Evolutionary conservation across 139 green algal species (phyloP).

Genomic region (Volvox reticuliferus): DNA sequence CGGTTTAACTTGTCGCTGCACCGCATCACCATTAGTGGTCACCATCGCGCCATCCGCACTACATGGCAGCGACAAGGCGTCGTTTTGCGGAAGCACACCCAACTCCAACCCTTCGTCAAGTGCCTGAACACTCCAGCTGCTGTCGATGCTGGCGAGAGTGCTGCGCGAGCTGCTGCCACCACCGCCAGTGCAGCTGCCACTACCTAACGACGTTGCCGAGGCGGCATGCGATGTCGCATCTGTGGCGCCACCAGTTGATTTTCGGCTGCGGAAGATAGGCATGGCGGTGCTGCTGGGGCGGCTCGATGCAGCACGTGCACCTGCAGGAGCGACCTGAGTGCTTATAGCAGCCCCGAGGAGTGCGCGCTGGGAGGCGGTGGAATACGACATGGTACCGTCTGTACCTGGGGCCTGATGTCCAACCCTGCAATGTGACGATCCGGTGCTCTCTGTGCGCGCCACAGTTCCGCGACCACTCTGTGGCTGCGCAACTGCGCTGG

Average conservation of each 20-base stretch:
- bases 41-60: too few species aligned
- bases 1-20: too few species aligned
- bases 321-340: not conserved
- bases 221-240: not conserved
- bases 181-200: not conserved
- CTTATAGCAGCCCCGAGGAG: not conserved
- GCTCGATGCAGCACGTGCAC: not conserved
- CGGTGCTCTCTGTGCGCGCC: too few species aligned
- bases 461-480: too few species aligned
- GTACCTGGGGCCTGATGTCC: too few species aligned
- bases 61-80: too few species aligned
- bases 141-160: not conserved
- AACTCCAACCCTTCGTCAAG: slow-evolving; percentile 24
- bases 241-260: not conserved
- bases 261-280: not conserved
- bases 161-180: not conserved
- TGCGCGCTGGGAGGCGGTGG: slow-evolving; percentile 14
- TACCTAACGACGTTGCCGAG: not conserved
- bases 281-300: not conserved
- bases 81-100: not conserved
- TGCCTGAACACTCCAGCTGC: not conserved
- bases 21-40: too few species aligned
- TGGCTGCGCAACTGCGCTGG: too few species aligned
- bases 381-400: not conserved
- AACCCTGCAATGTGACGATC: too few species aligned